Conservation (phyloP, 2,329 filamentous ascomycete species). For the Bretziella fagacearum region DNA sequence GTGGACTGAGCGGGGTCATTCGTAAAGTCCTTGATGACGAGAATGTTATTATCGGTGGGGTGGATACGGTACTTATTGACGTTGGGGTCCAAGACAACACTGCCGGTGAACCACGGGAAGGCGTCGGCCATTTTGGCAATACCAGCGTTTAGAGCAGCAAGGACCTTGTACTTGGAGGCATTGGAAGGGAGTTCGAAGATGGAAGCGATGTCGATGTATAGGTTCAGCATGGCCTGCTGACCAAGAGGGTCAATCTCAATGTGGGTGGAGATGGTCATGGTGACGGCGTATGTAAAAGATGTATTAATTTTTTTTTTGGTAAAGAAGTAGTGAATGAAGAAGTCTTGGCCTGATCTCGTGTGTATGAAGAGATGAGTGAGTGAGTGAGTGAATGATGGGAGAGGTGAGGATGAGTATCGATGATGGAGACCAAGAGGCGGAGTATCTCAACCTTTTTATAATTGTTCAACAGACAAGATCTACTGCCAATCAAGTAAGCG, state of each 20-base stretch:
- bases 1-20: neutral
- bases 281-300: neutral
- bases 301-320: too few relatives aligned
- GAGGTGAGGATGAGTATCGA: too few relatives aligned
- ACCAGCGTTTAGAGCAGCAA: neutral
- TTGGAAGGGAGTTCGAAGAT: neutral
- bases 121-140: neutral
- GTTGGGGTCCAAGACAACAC: neutral
- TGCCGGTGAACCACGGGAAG: neutral
- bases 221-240: neutral
- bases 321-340: too few relatives aligned
- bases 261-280: neutral
- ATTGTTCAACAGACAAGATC: too few relatives aligned
- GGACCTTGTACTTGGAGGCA: neutral
- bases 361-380: too few relatives aligned
- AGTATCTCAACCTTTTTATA: too few relatives aligned
- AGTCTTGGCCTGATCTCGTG: too few relatives aligned
- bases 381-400: too few relatives aligned
- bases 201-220: neutral
- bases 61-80: neutral
- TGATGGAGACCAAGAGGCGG: too few relatives aligned
- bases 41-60: neutral
- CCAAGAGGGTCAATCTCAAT: neutral
- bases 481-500: too few relatives aligned
- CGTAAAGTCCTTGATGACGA: slow-evolving; percentile 2